phyloP scores from a whole-genome alignment of 441 rosid species.

The Populus tomentosa region DNA sequence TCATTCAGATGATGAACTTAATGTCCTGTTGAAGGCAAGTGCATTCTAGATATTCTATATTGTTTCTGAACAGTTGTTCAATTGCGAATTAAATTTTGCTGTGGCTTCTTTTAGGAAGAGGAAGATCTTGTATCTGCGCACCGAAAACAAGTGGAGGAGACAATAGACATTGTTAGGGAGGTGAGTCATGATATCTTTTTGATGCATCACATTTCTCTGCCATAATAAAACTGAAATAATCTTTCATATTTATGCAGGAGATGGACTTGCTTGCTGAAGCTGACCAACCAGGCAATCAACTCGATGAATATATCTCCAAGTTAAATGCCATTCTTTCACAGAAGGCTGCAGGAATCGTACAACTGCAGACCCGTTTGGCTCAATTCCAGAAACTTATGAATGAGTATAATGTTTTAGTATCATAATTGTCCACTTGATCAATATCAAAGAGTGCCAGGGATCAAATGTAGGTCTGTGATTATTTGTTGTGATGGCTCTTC shows the following conservation, averaged over 20 bases:
- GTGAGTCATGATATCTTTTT: conserved; percentile 20
- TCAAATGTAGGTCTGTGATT: not conserved
- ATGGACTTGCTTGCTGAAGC: conserved; percentile 72
- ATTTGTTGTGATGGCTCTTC: not conserved
- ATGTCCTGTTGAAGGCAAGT: conserved; percentile 56
- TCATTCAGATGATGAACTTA: conserved; percentile 57
- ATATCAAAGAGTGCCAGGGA: not conserved
- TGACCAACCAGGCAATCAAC: conserved; percentile 85
- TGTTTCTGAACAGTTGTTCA: not conserved
- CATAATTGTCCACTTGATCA: conserved; percentile 40
- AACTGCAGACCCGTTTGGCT: conserved; percentile 60
- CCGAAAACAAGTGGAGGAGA: conserved; percentile 68
- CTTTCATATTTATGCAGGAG: conserved; percentile 41
- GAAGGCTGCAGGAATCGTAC: conserved; percentile 74
- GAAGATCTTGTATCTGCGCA: conserved; percentile 78
- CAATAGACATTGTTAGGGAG: conserved; percentile 68
- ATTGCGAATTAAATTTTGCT: conserved; percentile 7
- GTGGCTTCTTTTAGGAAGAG: conserved; percentile 49
- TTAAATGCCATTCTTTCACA: conserved; percentile 64
- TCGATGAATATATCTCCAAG: conserved; percentile 67
- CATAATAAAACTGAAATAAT: not conserved
- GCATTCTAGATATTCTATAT: not conserved
- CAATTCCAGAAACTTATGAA: conserved; percentile 77
- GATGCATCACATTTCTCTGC: not conserved
- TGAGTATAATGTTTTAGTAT: conserved; percentile 70